phyloP scores from a whole-genome alignment of 148 eudicot genomes.

The Pouteria glomerata region DNA sequence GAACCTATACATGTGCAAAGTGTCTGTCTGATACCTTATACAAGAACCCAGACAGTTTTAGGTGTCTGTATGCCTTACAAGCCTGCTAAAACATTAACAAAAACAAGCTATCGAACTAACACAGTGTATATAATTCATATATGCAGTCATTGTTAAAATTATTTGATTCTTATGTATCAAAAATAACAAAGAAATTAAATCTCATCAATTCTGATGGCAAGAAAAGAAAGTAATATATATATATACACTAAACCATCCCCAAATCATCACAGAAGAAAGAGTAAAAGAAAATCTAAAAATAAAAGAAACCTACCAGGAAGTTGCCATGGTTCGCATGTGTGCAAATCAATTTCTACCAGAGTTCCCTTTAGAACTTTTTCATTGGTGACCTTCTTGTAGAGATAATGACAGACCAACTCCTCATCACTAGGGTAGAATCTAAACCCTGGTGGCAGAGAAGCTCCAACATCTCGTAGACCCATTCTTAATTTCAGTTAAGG shows the following conservation, averaged over 20 bases:
- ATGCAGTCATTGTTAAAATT: neutral
- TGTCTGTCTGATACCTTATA: neutral
- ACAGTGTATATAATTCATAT: neutral
- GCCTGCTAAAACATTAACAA: too few species aligned
- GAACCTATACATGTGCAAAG: neutral
- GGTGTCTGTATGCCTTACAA: too few species aligned
- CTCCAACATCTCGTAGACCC: conserved; percentile 85
- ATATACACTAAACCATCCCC: too few species aligned
- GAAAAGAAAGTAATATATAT: too few species aligned
- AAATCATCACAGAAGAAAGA: neutral
- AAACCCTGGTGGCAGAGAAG: conserved; percentile 85
- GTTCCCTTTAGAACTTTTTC: conserved; percentile 62
- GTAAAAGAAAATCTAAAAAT: neutral
- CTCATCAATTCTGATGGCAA: too few species aligned
- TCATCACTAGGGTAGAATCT: conserved; percentile 93
- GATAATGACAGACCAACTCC: conserved; percentile 87
- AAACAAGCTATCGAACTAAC: too few species aligned
- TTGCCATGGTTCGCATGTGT: conserved; percentile 96
- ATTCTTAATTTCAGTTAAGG: conserved; percentile 22
- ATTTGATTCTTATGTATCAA: too few species aligned
- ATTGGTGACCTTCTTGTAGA: conserved; percentile 63
- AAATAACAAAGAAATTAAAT: too few species aligned
- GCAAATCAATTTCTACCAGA: conserved; percentile 84
- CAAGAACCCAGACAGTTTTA: neutral
- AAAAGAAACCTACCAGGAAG: conserved; percentile 66